These are phyloP conservation scores for Mortierella sp. DNA, from an alignment of 371 early-diverging fungal species.

Conservation along the genomic window DNA sequence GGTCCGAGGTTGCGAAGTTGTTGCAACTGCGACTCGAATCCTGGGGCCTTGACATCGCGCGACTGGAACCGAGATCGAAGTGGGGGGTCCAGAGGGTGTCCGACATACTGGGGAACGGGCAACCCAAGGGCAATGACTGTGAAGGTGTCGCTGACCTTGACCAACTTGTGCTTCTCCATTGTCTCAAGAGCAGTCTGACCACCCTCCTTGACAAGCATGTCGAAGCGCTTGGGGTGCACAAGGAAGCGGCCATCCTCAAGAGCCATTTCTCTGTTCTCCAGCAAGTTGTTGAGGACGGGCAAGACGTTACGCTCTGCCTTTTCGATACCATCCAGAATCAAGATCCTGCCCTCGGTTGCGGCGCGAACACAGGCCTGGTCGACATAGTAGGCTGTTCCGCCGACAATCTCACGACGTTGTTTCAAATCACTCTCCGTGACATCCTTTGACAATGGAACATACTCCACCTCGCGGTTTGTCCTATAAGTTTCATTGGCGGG, in stretches of 20 bases:
- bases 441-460: constrained; percentile 84
- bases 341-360: constrained; percentile 83
- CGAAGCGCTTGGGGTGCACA: constrained; percentile 75
- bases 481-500: constrained; percentile 5
- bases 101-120: constrained; percentile 85
- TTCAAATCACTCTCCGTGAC: constrained; percentile 87
- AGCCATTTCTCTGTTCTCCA: constrained; percentile 92
- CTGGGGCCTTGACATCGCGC: constrained; percentile 73
- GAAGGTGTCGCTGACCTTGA: constrained; percentile 80
- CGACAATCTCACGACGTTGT: constrained; percentile 84
- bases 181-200: constrained; percentile 61
- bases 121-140: constrained; percentile 85
- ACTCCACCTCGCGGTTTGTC: constrained; percentile 78
- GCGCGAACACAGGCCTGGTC: constrained; percentile 88
- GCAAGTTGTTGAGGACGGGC: constrained; percentile 88
- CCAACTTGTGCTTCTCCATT: constrained; percentile 71
- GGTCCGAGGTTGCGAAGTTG: constrained; percentile 60
- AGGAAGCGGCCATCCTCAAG: constrained; percentile 89
- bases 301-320: constrained; percentile 91
- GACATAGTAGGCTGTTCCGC: constrained; percentile 80
- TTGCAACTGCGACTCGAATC: constrained; percentile 69
- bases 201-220: constrained; percentile 59
- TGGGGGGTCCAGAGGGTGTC: constrained; percentile 88
- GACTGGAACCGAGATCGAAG: constrained; percentile 87
- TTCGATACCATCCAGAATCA: constrained; percentile 88